Base-by-base conservation (phyloP, 257 asterid genomes). In the Penstemon eatonii region DNA sequence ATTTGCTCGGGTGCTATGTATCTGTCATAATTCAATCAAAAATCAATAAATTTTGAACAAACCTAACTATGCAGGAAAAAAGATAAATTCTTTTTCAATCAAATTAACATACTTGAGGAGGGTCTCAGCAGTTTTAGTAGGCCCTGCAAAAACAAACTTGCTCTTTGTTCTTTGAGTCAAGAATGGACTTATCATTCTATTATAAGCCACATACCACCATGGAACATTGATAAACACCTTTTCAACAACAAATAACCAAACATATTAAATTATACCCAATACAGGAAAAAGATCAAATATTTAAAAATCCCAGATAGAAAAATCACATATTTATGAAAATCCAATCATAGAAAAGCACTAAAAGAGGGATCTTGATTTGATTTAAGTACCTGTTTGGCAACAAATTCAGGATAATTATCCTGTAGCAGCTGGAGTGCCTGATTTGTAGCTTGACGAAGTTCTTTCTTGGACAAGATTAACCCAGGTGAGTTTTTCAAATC, bases 61-160 rank as follows among this genome's bases (percentile, higher is more conserved):
- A 33, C 0, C 38, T 47, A 66, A 53, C 2, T 0, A 3, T 36
- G 41, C 50, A 59, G 4, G n/a, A 8, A 43, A 38, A 42, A 56
- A 13, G 8, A 55, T 46, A 4, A 9, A 46, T 25, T 25, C 33
- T 25, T 1, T 25, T 25, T 25, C 1, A 25, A 25, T 25, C 33
- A 51, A 5, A 40, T 15, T 42, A 45, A 80, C 90, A 66, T 3
- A 93, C 98, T 88, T 90, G 85, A 88, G 83, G 63, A 93, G 95
- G 44, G 95, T 87, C 73, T 88, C 97, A n/a, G 97, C 65, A 74
- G 97, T 88, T 67, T 75, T 85, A 44, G 96, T 80, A 67, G 95
- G 95, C 65, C 95, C 96, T 56, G 96, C 93, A 80, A 93, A 93
- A n/a, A 84, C 97, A 80, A 93, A 93, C 87, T 93, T 93, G 99